Evolutionary conservation across 257 asterid species (phyloP).

Genomic region (Penstemon newberryi): DNA sequence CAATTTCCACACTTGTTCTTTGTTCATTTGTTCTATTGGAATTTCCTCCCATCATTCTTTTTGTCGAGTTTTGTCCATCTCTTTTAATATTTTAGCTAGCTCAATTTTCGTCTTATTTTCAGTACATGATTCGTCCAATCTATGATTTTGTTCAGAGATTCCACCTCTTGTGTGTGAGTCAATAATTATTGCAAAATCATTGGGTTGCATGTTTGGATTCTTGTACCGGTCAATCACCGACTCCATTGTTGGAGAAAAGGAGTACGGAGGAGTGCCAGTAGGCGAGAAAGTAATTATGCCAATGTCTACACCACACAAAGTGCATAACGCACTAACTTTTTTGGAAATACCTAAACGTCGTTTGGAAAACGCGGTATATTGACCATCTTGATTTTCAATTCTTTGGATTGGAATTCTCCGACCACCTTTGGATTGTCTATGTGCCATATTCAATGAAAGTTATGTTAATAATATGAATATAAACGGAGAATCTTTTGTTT

Average conservation of each 20-base stretch:
- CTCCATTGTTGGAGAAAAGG: slow-evolving; percentile 4
- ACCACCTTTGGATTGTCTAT: neutral
- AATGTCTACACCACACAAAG: neutral
- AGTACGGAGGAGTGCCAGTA: neutral
- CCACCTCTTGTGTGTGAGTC: neutral
- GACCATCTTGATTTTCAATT: neutral
- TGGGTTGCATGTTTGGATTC: neutral
- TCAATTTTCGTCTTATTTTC: neutral
- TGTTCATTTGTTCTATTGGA: neutral
- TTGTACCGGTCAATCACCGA: neutral
- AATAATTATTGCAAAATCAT: neutral
- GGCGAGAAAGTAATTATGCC: slow-evolving; percentile 2
- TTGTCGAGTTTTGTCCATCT: neutral
- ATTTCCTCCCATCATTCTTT: neutral
- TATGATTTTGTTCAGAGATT: neutral
- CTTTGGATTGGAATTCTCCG: neutral
- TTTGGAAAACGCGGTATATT: slow-evolving; percentile 7
- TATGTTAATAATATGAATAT: neutral
- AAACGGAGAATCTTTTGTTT: neutral
- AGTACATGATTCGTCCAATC: neutral
- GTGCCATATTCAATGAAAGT: neutral
- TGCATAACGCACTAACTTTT: neutral
- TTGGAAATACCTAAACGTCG: neutral
- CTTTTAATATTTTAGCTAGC: neutral
- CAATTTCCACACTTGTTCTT: neutral